These are phyloP conservation scores for Lantana camara DNA, from an alignment of 257 asterid species.

Conservation along the genomic window DNA sequence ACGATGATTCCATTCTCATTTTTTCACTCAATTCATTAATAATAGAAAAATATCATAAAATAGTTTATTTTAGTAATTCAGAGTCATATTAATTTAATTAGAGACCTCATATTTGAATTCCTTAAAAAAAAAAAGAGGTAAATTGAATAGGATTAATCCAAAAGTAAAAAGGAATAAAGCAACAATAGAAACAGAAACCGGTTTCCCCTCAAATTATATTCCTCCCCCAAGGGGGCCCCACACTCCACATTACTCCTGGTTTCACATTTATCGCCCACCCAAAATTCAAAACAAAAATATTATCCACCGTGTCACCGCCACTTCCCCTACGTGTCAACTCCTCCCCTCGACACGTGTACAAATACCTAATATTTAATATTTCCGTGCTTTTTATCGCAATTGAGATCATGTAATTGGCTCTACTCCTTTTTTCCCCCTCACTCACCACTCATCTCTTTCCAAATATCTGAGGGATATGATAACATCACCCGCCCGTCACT, in stretches of 20 bases:
- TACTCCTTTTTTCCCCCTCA: background rate
- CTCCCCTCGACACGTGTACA: slow-evolving; percentile 25
- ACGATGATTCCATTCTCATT: no score
- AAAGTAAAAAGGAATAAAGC: slow-evolving; percentile 13
- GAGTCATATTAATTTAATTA: no score
- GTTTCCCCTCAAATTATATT: background rate
- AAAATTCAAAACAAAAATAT: background rate
- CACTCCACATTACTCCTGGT: slow-evolving; percentile 14
- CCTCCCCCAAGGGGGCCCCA: background rate
- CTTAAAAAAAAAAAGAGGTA: no score
- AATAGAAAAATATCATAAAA: no score
- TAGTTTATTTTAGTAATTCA: no score
- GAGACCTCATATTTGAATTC: no score
- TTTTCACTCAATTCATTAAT: no score
- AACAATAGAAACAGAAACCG: slow-evolving; percentile 1
- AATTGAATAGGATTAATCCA: no score
- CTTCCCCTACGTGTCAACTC: slow-evolving; percentile 35
- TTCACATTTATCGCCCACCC: slow-evolving; percentile 4
- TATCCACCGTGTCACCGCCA: slow-evolving; percentile 41
- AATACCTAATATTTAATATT: background rate
- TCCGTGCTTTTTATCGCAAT: background rate
- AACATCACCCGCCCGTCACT: slow-evolving; percentile 26
- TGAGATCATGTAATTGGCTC: slow-evolving; percentile 38
- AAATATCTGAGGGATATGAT: slow-evolving; percentile 44
- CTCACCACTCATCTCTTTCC: slow-evolving; percentile 32